These are phyloP conservation scores for Phytophthora macrochlamydospora DNA, from an alignment of 352 stramenopile genomes.

Conservation along the genomic window DNA sequence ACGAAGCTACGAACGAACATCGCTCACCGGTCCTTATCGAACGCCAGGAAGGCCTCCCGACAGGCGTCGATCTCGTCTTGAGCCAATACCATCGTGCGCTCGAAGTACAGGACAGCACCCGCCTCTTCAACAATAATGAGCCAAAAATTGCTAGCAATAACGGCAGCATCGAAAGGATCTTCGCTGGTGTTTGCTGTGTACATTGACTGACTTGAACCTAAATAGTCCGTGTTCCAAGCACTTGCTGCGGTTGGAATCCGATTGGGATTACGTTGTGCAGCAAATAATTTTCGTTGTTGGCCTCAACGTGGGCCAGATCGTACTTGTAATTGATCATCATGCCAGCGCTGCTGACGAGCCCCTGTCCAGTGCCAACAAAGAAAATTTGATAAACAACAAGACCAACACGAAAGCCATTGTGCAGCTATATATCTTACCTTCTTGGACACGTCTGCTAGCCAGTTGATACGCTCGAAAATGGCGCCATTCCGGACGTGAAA, in stretches of 20 bases:
- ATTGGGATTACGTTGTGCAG: conserved; percentile 80
- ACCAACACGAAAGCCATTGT: not conserved
- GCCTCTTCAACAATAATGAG: too few relatives aligned
- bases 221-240: conserved; percentile 42
- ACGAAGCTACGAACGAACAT: not conserved
- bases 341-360: conserved; percentile 71
- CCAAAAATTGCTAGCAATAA: too few relatives aligned
- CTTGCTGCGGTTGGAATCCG: conserved; percentile 61
- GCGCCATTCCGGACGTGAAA: conserved; percentile 88
- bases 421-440: conserved; percentile 47
- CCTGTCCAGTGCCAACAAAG: conserved; percentile 32
- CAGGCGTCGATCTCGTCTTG: conserved; percentile 97
- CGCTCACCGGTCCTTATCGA: conserved; percentile 94
- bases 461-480: conserved; percentile 88
- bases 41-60: conserved; percentile 96
- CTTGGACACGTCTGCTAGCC: conserved; percentile 73
- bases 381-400: conserved; percentile 5
- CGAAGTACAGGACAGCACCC: too few relatives aligned
- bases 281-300: conserved; percentile 87
- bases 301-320: conserved; percentile 69
- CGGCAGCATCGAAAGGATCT: not conserved
- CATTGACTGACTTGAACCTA: conserved; percentile 1
- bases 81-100: conserved; percentile 76
- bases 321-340: conserved; percentile 92
- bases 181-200: not conserved